Percentiles rank a stretch among this genome's conserved stretches.
Evolutionary conservation across 1,284 basidiomycete species (phyloP).

Genomic region (Ceratobasidium sp.): DNA sequence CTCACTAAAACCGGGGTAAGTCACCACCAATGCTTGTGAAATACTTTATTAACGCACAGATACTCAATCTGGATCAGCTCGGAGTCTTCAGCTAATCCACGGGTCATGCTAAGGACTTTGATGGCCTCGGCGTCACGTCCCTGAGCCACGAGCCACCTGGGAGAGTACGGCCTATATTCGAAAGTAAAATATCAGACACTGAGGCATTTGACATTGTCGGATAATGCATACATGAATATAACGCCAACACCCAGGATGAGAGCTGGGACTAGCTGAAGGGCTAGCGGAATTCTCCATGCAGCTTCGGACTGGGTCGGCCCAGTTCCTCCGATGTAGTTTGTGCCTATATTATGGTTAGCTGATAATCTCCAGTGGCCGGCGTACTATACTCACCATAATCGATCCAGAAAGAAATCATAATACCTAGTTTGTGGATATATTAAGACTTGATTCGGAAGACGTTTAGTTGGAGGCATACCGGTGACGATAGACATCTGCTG

Average conservation of each 20-base stretch:
- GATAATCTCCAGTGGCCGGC: background rate
- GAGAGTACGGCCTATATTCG: conserved; percentile 45
- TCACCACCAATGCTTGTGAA: background rate
- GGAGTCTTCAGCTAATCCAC: conserved; percentile 67
- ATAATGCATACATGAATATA: conserved; percentile 71
- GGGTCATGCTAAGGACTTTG: conserved; percentile 70
- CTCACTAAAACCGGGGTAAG: conserved; percentile 62
- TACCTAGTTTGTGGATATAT: conserved; percentile 46
- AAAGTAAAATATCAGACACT: background rate
- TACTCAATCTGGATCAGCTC: conserved; percentile 83
- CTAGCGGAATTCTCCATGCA: conserved; percentile 82
- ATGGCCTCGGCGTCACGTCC: conserved; percentile 81
- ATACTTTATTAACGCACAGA: conserved; percentile 62
- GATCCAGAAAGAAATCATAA: conserved; percentile 76
- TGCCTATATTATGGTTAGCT: conserved; percentile 59
- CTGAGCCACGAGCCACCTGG: conserved; percentile 77
- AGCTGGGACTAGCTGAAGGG: conserved; percentile 80
- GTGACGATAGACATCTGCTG: conserved; percentile 79
- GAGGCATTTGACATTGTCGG: conserved; percentile 55
- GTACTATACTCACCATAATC: conserved; percentile 29
- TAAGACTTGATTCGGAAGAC: background rate
- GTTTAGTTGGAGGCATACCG: background rate
- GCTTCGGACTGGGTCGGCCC: conserved; percentile 65
- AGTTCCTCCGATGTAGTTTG: conserved; percentile 78
- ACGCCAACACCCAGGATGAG: conserved; percentile 73